Conservation (phyloP, 352 stramenopile species). For the Globisporangium perplexum region DNA sequence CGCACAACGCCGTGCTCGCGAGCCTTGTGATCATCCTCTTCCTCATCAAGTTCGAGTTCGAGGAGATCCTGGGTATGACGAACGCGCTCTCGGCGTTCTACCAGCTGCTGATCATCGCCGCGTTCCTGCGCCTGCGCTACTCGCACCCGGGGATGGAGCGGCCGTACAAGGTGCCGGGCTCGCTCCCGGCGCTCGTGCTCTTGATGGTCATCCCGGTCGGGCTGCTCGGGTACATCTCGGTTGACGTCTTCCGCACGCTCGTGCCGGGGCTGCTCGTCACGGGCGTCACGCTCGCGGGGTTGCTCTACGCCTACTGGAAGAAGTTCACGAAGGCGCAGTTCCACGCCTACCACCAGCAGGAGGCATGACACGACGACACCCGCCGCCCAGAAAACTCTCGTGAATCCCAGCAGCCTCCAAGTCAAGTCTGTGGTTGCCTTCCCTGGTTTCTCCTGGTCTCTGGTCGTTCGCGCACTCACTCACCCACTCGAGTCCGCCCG, state of each 20-base stretch:
- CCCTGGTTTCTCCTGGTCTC: no score
- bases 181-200: constrained; percentile 20
- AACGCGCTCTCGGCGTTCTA: constrained; percentile 89
- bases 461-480: no score
- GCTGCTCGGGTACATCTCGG: constrained; percentile 38
- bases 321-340: constrained; percentile 46
- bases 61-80: constrained; percentile 78
- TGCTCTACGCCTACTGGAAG: constrained; percentile 33
- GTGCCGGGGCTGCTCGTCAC: constrained; percentile 33
- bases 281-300: constrained; percentile 25
- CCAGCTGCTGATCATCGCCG: constrained; percentile 83
- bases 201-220: constrained; percentile 25
- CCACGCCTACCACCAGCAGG: constrained; percentile 10
- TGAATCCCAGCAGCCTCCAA: no score
- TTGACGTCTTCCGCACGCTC: constrained; percentile 40
- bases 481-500: no score
- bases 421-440: no score
- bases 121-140: constrained; percentile 87
- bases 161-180: constrained; percentile 34
- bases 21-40: constrained; percentile 48
- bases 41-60: constrained; percentile 56
- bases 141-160: constrained; percentile 30
- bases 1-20: constrained; percentile 35
- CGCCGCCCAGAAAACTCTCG: not conserved
- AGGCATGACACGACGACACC: constrained; percentile 10